Conservation (phyloP, 116 monocot species). For the Dioscorea cayenensis region DNA sequence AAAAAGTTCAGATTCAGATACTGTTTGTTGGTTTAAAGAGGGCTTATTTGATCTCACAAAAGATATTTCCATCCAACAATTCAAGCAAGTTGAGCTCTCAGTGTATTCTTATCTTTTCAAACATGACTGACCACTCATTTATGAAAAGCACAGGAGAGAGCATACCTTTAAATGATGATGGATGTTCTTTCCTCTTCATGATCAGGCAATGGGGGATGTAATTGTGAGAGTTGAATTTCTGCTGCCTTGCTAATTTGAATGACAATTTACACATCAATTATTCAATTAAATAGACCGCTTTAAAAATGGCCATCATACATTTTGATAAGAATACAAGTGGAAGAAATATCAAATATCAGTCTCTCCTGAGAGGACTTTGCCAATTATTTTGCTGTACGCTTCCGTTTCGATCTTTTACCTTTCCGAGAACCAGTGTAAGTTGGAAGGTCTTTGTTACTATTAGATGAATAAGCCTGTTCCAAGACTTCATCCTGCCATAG, state of each 20-base stretch:
- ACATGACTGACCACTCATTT: no score
- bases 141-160: no score
- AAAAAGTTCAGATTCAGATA: no score
- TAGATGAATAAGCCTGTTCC: constrained; percentile 47
- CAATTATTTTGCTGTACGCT: constrained; percentile 46
- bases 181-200: no score
- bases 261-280: neutral
- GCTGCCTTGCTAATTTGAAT: neutral
- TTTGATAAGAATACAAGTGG: neutral
- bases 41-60: no score
- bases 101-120: no score
- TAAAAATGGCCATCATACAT: neutral
- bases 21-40: no score
- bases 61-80: no score
- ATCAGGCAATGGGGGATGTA: no score
- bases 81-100: no score
- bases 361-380: neutral
- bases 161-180: no score
- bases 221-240: neutral
- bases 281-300: neutral
- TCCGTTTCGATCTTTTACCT: constrained; percentile 85
- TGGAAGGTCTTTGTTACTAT: constrained; percentile 48
- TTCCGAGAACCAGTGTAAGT: constrained; percentile 47
- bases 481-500: constrained; percentile 24
- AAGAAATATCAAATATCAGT: neutral